These are phyloP conservation scores for Taphrina populina DNA, from an alignment of 1,139 yeast genomes.

Conservation along the genomic window DNA sequence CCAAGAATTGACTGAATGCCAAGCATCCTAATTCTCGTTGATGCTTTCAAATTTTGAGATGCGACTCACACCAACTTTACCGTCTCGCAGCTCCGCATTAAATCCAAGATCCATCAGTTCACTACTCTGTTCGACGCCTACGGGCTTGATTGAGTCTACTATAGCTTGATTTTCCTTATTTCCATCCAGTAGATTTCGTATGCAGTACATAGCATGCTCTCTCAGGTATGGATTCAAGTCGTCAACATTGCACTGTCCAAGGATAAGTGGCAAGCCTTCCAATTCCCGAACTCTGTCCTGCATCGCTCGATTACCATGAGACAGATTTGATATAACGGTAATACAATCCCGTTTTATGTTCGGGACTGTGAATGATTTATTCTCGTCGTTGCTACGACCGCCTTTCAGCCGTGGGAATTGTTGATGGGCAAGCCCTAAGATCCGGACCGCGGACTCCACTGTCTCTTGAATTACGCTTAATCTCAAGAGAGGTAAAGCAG, in stretches of 20 bases:
- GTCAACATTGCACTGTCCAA: conserved; percentile 83
- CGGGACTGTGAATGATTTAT: background rate
- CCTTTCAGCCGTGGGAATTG: conserved; percentile 17
- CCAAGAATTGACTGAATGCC: no score
- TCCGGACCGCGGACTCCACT: conserved; percentile 1
- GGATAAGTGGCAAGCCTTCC: conserved; percentile 68
- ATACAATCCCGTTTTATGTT: conserved; percentile 26
- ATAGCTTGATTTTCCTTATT: conserved; percentile 71
- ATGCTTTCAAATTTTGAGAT: conserved; percentile 13
- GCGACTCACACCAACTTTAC: conserved; percentile 11
- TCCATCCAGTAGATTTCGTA: conserved; percentile 62
- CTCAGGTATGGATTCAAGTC: conserved; percentile 82
- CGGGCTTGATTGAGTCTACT: conserved; percentile 51
- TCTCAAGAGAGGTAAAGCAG: background rate
- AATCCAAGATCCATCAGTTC: conserved; percentile 17
- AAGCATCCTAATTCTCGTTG: conserved; percentile 23
- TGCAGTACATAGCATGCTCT: conserved; percentile 77
- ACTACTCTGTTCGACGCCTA: conserved; percentile 9
- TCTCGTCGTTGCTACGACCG: background rate
- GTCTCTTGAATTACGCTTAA: background rate
- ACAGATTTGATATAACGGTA: conserved; percentile 15
- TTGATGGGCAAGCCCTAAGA: conserved; percentile 15
- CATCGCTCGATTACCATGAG: conserved; percentile 17
- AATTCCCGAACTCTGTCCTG: conserved; percentile 68
- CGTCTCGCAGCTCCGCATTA: conserved; percentile 16